Evolutionary conservation across 768 basidiomycete species (phyloP).

Genomic region (Saitozyma podzolica): DNA sequence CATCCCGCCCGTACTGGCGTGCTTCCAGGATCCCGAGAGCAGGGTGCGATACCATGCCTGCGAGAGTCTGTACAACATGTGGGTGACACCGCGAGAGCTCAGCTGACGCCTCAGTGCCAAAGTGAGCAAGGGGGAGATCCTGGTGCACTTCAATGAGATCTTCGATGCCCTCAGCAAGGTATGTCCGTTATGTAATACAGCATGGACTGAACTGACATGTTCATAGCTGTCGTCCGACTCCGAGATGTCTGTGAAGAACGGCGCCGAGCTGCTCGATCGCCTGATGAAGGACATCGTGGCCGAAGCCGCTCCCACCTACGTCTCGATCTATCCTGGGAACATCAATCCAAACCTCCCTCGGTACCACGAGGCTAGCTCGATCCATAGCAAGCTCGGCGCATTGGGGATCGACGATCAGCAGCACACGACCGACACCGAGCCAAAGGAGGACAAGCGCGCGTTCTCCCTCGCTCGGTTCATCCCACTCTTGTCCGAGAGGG

Average conservation of each 20-base stretch:
- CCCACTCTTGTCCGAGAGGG: conserved; percentile 85
- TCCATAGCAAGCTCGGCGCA: conserved; percentile 12
- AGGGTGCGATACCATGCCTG: conserved; percentile 94
- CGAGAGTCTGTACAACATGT: conserved; percentile 95
- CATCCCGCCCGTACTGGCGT: conserved; percentile 79
- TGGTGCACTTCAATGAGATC: conserved; percentile 96
- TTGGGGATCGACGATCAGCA: not conserved
- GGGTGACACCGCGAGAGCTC: conserved; percentile 5
- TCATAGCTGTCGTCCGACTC: conserved; percentile 89
- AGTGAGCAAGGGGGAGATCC: conserved; percentile 93
- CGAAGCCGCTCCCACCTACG: conserved; percentile 91
- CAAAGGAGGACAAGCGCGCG: conserved; percentile 61
- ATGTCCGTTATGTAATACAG: conserved; percentile 4
- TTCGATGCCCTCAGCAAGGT: conserved; percentile 98
- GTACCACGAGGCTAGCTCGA: conserved; percentile 20
- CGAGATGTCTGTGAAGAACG: conserved; percentile 94
- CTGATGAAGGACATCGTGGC: conserved; percentile 98
- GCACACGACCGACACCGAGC: conserved; percentile 17
- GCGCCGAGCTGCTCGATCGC: conserved; percentile 92
- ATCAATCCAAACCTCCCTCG: conserved; percentile 24
- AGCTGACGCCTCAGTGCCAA: conserved; percentile 44
- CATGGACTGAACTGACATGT: not conserved
- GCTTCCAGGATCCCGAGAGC: conserved; percentile 92
- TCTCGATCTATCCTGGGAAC: conserved; percentile 68
- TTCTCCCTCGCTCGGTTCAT: conserved; percentile 95